phyloP scores from a whole-genome alignment of 2,329 filamentous ascomycete species.

The Akanthomyces uredinophilus region DNA sequence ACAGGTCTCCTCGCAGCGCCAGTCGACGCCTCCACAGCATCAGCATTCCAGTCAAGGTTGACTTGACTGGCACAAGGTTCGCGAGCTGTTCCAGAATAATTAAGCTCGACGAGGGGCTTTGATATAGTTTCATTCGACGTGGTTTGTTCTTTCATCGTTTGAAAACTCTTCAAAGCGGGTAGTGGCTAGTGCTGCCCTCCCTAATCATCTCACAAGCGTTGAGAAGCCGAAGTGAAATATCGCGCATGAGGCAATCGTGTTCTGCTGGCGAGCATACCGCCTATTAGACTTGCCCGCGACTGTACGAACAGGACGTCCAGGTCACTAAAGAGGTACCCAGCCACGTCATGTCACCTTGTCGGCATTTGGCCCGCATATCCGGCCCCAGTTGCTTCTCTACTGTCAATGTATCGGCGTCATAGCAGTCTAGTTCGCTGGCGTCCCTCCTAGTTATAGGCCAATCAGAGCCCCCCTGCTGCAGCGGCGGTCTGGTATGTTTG shows the following conservation, averaged over 20 bases:
- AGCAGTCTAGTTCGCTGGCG: background rate
- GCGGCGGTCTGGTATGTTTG: background rate
- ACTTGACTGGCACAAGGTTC: background rate
- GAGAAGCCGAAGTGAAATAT: background rate
- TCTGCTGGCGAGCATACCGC: background rate
- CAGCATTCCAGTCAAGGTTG: background rate
- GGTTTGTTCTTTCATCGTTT: background rate
- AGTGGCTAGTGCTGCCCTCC: background rate
- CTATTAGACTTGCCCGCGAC: background rate
- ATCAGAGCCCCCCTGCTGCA: background rate
- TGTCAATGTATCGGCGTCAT: background rate
- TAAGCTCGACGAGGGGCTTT: background rate
- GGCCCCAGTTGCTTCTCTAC: background rate
- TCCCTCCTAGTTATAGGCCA: background rate
- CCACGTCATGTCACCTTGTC: slow-evolving; percentile 2
- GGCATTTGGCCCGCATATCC: slow-evolving; percentile 8
- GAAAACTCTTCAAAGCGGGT: background rate
- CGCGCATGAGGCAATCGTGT: background rate
- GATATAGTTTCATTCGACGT: background rate
- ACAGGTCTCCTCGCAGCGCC: background rate
- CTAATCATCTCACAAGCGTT: background rate
- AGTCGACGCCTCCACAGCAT: background rate
- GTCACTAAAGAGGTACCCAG: background rate
- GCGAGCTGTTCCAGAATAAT: background rate
- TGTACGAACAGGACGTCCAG: background rate